A percentile compares a stretch with the other conserved stretches of the same genome.
Evolutionary conservation across 176 grass and related monocot genomes (phyloP).

Genomic region (Musa itinerans): DNA sequence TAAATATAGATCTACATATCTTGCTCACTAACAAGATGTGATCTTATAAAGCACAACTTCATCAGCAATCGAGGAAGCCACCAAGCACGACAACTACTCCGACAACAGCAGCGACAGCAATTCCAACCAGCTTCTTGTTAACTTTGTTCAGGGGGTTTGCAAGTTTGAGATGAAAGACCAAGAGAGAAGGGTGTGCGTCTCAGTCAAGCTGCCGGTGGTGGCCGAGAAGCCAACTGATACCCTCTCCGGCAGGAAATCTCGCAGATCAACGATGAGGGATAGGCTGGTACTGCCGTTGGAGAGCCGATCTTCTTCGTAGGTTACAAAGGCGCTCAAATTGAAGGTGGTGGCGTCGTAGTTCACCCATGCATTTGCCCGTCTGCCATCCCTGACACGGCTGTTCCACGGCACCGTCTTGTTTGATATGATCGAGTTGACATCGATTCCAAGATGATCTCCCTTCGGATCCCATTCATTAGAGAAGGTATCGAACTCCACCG

Average conservation of each 20-base stretch:
- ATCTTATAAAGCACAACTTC: background rate
- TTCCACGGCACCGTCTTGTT: background rate
- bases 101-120: conserved; percentile 21
- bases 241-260: conserved; percentile 16
- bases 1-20: too few species aligned
- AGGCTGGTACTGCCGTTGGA: background rate
- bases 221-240: conserved; percentile 56
- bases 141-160: conserved; percentile 7
- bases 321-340: conserved; percentile 3
- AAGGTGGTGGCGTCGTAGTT: conserved; percentile 11
- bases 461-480: conserved; percentile 27
- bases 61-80: background rate
- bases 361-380: conserved; percentile 6
- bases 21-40: too few species aligned
- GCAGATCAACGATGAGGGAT: conserved; percentile 29
- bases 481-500: conserved; percentile 41
- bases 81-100: background rate
- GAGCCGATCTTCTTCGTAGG: background rate
- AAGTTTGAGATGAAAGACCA: conserved; percentile 61
- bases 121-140: background rate
- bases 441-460: conserved; percentile 21
- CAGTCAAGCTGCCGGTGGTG: conserved; percentile 23
- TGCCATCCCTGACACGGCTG: background rate
- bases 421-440: conserved; percentile 9
- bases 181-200: conserved; percentile 48